Conservation (phyloP, 148 eudicot species). For the Drosera capensis region DNA sequence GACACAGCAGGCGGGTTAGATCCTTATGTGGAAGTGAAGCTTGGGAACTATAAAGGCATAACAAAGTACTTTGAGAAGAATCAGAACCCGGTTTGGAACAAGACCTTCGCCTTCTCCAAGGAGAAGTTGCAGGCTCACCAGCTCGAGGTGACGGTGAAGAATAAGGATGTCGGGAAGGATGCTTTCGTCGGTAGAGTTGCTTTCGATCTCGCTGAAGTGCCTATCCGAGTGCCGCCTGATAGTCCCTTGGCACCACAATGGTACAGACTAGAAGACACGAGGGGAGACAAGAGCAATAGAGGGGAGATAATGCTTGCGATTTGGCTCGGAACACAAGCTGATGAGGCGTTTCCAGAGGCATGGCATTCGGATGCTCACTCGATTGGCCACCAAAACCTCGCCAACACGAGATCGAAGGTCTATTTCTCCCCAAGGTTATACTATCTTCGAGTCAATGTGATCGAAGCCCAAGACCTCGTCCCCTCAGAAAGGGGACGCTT, state of each 20-base stretch:
- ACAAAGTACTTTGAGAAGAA: slow-evolving; percentile 75
- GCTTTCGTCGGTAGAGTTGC: slow-evolving; percentile 65
- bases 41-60: slow-evolving; percentile 88
- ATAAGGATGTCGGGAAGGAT: slow-evolving; percentile 67
- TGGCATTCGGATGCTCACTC: slow-evolving; percentile 95
- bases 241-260: slow-evolving; percentile 96
- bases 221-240: slow-evolving; percentile 74
- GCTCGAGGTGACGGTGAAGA: slow-evolving; percentile 62
- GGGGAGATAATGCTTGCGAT: slow-evolving; percentile 91
- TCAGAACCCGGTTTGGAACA: slow-evolving; percentile 64
- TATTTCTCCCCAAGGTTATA: slow-evolving; percentile 76
- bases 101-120: slow-evolving; percentile 68
- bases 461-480: slow-evolving; percentile 80
- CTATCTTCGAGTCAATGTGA: slow-evolving; percentile 63
- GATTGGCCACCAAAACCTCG: slow-evolving; percentile 39
- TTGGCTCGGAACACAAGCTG: slow-evolving; percentile 97
- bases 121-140: slow-evolving; percentile 48
- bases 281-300: slow-evolving; percentile 25
- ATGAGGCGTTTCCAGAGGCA: slow-evolving; percentile 88
- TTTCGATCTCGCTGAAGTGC: slow-evolving; percentile 60
- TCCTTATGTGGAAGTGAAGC: slow-evolving; percentile 84
- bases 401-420: slow-evolving; percentile 63
- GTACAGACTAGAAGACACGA: slow-evolving; percentile 54
- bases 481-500: slow-evolving; percentile 37
- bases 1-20: slow-evolving; percentile 73